Evolutionary conservation across 768 basidiomycete genomes (phyloP).

Genomic region (Clavaria fumosa): DNA sequence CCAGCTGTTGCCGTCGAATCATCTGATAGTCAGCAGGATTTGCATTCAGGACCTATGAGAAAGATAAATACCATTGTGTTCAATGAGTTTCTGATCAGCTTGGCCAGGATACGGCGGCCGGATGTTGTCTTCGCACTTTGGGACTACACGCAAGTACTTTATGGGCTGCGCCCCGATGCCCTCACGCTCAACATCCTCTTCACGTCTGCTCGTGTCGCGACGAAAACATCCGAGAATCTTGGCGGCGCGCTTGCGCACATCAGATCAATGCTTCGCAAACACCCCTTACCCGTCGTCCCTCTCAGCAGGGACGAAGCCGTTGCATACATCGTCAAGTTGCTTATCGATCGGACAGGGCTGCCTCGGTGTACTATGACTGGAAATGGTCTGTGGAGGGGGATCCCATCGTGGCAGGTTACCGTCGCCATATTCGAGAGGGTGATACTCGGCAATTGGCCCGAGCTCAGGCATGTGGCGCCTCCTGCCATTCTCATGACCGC

Average conservation of each 20-base stretch:
- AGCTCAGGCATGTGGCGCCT: conserved; percentile 8
- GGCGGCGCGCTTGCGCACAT: conserved; percentile 34
- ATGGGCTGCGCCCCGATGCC: conserved; percentile 38
- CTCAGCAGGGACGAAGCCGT: conserved; percentile 17
- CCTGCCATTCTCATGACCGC: conserved; percentile 8
- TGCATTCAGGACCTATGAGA: too few relatives aligned
- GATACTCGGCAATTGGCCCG: conserved; percentile 35
- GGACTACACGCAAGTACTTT: conserved; percentile 48
- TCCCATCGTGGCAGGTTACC: conserved; percentile 31
- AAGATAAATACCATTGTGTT: conserved; percentile 17
- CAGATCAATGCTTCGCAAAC: conserved; percentile 20
- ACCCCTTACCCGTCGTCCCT: conserved; percentile 6
- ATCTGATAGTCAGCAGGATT: conserved; percentile 6
- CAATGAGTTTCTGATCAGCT: conserved; percentile 31
- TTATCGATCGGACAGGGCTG: conserved; percentile 16
- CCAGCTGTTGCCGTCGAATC: conserved; percentile 9
- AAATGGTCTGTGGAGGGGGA: conserved; percentile 33
- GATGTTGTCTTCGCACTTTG: conserved; percentile 53
- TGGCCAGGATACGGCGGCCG: conserved; percentile 38
- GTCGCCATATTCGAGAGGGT: conserved; percentile 38
- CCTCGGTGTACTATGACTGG: conserved; percentile 19
- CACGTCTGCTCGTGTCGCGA: conserved; percentile 39
- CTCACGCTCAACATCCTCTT: conserved; percentile 45
- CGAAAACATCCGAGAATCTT: conserved; percentile 35
- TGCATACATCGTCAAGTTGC: conserved; percentile 14